Evolutionary conservation across 192 early-diverging fungal species (phyloP).

Genomic region (Spizellomyces sp.): DNA sequence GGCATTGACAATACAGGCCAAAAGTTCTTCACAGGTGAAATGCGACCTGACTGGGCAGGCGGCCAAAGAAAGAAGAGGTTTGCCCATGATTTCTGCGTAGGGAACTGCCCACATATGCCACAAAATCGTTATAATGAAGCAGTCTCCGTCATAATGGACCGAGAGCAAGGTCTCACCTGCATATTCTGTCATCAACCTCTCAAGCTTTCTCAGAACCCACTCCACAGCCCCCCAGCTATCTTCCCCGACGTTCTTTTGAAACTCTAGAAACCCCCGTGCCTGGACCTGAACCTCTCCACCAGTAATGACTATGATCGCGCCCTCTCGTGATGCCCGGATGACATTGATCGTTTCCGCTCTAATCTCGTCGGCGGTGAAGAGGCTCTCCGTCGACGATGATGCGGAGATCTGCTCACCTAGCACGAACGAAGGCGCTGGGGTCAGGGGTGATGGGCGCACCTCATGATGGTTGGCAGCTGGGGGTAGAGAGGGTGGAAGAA

Average conservation of each 20-base stretch:
- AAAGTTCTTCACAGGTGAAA: slow-evolving; percentile 5
- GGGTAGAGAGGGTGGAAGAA: background rate
- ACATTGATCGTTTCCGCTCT: slow-evolving; percentile 6
- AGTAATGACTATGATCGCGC: slow-evolving; percentile 8
- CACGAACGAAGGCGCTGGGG: slow-evolving; percentile 7
- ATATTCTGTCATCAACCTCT: slow-evolving; percentile 24
- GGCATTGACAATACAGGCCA: slow-evolving; percentile 18
- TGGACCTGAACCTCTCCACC: slow-evolving; percentile 9
- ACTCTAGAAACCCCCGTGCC: slow-evolving; percentile 4
- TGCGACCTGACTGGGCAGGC: background rate
- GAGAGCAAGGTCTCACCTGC: slow-evolving; percentile 11
- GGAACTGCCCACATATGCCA: slow-evolving; percentile 8
- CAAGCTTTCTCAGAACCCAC: slow-evolving; percentile 12
- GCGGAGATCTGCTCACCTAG: background rate
- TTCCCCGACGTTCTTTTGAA: slow-evolving; percentile 1
- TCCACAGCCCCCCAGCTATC: slow-evolving; percentile 21
- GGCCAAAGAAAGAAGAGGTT: slow-evolving; percentile 4
- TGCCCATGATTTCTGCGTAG: slow-evolving; percentile 25
- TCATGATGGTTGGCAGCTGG: background rate
- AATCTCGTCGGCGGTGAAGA: slow-evolving; percentile 7
- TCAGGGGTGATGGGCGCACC: background rate
- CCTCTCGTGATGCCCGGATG: slow-evolving; percentile 20
- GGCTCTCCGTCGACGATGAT: background rate
- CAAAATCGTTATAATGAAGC: background rate
- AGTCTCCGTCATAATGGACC: background rate